These are phyloP conservation scores for Dorcoceras hygrometricum DNA, from an alignment of 257 asterid genomes.

Conservation along the genomic window DNA sequence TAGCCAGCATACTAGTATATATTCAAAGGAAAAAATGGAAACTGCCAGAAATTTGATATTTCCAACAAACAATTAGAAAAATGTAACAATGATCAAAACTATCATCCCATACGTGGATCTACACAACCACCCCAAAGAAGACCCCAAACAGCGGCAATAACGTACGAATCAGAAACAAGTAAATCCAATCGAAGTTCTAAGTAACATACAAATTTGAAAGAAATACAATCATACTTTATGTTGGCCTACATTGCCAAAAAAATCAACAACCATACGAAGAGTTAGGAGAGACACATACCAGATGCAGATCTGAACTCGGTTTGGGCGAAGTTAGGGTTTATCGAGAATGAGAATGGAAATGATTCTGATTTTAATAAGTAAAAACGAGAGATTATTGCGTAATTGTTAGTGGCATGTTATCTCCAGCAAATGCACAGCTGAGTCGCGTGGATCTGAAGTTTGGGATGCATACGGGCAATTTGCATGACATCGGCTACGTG, in stretches of 20 bases:
- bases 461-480: neutral
- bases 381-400: constrained; percentile 25
- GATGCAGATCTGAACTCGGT: constrained; percentile 26
- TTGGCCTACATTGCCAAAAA: constrained; percentile 2
- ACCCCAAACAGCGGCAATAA: neutral
- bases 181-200: neutral
- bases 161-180: constrained; percentile 4
- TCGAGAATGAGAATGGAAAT: neutral
- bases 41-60: constrained; percentile 8
- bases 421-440: constrained; percentile 14
- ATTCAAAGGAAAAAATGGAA: neutral
- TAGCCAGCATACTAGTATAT: neutral
- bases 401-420: neutral
- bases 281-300: constrained; percentile 20
- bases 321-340: constrained; percentile 18
- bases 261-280: neutral
- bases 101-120: constrained; percentile 26
- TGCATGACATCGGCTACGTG: neutral
- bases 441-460: constrained; percentile 29
- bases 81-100: constrained; percentile 15
- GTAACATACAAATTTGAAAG: neutral
- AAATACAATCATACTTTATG: neutral
- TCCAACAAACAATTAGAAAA: neutral
- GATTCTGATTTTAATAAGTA: constrained; percentile 10
- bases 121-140: neutral